These are phyloP conservation scores for Venturia oleaginea DNA, from an alignment of 2,329 filamentous ascomycete species.

Conservation along the genomic window DNA sequence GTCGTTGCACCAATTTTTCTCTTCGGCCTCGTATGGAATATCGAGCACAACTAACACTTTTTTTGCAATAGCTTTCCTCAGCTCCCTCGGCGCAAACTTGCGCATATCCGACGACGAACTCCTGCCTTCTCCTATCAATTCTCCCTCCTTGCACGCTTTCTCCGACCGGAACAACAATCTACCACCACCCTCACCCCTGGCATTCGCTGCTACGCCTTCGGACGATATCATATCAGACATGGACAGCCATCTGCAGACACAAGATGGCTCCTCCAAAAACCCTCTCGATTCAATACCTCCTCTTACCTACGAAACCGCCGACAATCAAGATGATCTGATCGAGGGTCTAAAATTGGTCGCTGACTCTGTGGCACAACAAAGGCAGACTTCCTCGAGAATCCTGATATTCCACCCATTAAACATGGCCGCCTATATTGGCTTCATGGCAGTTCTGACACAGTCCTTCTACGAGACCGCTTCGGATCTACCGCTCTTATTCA, in stretches of 20 bases:
- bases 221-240: slow-evolving; percentile 18
- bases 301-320: slow-evolving; percentile 49
- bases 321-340: slow-evolving; percentile 49
- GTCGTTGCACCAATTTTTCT: neutral
- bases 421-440: slow-evolving; percentile 30
- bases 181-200: slow-evolving; percentile 26
- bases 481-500: slow-evolving; percentile 48
- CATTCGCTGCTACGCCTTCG: slow-evolving; percentile 28
- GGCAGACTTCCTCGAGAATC: slow-evolving; percentile 54
- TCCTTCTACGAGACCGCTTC: slow-evolving; percentile 31
- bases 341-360: slow-evolving; percentile 65
- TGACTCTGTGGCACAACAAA: slow-evolving; percentile 75
- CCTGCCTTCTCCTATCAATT: slow-evolving; percentile 16
- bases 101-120: slow-evolving; percentile 46
- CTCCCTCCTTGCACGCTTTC: slow-evolving; percentile 7
- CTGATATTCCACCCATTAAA: slow-evolving; percentile 54
- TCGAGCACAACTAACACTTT: neutral
- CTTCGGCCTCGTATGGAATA: neutral
- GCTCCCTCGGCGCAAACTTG: slow-evolving; percentile 71
- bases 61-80: slow-evolving; percentile 60
- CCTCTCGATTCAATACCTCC: slow-evolving; percentile 50
- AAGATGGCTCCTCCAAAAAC: slow-evolving; percentile 16
- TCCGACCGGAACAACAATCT: slow-evolving; percentile 27
- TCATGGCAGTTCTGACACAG: slow-evolving; percentile 32
- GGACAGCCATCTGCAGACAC: slow-evolving; percentile 20